Percentiles rank a stretch among this genome's conserved stretches.
Evolutionary conservation across 2,329 filamentous ascomycete species (phyloP).

Genomic region (Aspergillus niger): DNA sequence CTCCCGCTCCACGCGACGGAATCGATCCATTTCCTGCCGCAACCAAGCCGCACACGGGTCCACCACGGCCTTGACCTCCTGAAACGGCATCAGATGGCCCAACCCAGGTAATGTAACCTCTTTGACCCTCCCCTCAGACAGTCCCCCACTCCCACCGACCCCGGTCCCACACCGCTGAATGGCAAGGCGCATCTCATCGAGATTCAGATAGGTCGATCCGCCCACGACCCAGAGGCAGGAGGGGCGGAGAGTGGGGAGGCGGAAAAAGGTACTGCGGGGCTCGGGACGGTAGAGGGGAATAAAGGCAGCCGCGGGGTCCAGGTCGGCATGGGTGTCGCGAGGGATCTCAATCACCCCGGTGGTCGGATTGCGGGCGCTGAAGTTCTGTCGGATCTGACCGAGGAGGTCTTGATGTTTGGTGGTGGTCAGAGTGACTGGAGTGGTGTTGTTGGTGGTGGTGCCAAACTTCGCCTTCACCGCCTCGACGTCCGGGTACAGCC

Average conservation of each 20-base stretch:
- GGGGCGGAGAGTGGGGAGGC: not conserved
- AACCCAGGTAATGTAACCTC: not conserved
- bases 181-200: not conserved
- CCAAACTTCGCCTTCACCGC: not conserved
- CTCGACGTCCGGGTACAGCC: constrained; percentile 4
- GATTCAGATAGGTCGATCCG: not conserved
- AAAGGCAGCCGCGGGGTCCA: not conserved
- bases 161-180: not conserved
- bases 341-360: not conserved
- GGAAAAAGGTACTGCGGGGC: not conserved
- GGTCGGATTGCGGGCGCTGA: not conserved
- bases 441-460: not conserved
- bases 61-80: not conserved
- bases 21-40: not conserved
- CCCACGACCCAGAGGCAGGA: not conserved
- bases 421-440: constrained; percentile 13
- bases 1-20: not conserved
- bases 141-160: not conserved
- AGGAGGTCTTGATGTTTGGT: constrained; percentile 10
- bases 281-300: not conserved
- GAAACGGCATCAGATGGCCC: not conserved
- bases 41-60: not conserved
- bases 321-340: constrained; percentile 1
- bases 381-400: not conserved
- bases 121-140: not conserved